phyloP scores from a whole-genome alignment of 139 green algal species.

The Tetradesmus obliquus region DNA sequence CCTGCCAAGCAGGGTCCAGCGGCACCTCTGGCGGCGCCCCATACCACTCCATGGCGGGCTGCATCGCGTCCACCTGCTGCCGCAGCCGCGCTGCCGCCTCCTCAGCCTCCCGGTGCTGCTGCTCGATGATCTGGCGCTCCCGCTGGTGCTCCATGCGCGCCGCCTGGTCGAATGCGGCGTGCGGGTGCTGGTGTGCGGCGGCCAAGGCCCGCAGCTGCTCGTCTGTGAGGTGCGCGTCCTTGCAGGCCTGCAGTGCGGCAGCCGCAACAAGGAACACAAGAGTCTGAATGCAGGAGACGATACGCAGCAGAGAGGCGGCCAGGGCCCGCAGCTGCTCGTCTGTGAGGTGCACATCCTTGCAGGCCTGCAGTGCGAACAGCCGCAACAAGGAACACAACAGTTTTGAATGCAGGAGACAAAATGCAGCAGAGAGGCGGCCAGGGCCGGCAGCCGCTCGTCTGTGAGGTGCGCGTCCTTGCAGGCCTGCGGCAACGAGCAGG shows the following conservation, averaged over 20 bases:
- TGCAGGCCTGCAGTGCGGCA: slow-evolving; percentile 2
- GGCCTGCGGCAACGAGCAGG: too few relatives aligned
- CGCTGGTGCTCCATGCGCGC: slow-evolving; percentile 33
- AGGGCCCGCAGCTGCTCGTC: background rate
- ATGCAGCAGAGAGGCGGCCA: background rate
- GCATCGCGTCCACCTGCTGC: background rate
- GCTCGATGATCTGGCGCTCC: slow-evolving; percentile 33
- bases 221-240: slow-evolving; percentile 28
- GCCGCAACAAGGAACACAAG: background rate
- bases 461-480: slow-evolving; percentile 6
- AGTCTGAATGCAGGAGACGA: background rate
- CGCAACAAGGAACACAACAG: too few relatives aligned
- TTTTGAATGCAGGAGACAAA: too few relatives aligned
- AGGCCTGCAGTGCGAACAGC: background rate
- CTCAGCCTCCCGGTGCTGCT: slow-evolving; percentile 31
- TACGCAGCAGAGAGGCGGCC: background rate
- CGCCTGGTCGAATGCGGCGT: slow-evolving; percentile 8
- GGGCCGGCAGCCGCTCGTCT: slow-evolving; percentile 22
- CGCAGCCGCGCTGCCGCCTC: background rate
- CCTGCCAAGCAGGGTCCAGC: background rate
- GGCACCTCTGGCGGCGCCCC: background rate
- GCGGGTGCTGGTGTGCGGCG: background rate
- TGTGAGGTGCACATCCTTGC: background rate
- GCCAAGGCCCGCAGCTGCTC: slow-evolving; percentile 21
- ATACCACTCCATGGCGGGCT: background rate